Conservation (phyloP, 2,329 filamentous ascomycete genomes). For the Ploettnerulaceae sp. region DNA sequence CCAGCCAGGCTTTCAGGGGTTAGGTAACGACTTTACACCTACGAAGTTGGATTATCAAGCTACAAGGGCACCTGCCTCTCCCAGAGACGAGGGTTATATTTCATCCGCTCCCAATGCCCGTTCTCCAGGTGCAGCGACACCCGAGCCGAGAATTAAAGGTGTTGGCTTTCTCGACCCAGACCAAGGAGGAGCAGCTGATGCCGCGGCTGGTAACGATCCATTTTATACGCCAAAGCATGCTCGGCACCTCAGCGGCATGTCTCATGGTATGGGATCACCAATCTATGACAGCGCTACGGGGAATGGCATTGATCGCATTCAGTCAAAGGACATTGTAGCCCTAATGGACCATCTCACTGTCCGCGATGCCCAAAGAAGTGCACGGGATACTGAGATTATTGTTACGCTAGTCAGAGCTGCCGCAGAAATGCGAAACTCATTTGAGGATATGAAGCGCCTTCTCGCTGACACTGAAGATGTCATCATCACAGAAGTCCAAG, state of each 20-base stretch:
- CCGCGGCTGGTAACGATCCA: slow-evolving; percentile 52
- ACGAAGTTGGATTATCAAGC: slow-evolving; percentile 27
- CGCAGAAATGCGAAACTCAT: slow-evolving; percentile 93
- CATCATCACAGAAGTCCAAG: slow-evolving; percentile 81
- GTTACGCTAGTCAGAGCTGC: slow-evolving; percentile 91
- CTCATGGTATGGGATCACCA: slow-evolving; percentile 83
- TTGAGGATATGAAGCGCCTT: slow-evolving; percentile 90
- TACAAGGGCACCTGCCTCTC: slow-evolving; percentile 53
- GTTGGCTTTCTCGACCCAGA: slow-evolving; percentile 49
- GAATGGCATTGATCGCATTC: slow-evolving; percentile 81
- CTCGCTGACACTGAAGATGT: slow-evolving; percentile 86
- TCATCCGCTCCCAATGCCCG: slow-evolving; percentile 61
- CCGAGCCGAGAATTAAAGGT: slow-evolving; percentile 41
- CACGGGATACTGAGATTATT: slow-evolving; percentile 91
- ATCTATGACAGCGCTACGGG: slow-evolving; percentile 88
- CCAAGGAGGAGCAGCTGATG: slow-evolving; percentile 46
- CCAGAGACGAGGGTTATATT: slow-evolving; percentile 87
- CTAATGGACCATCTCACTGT: slow-evolving; percentile 99
- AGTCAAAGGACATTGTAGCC: slow-evolving; percentile 94
- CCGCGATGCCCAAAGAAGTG: slow-evolving; percentile 91
- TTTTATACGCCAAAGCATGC: slow-evolving; percentile 57
- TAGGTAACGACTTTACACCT: slow-evolving; percentile 39
- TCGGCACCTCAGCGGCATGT: slow-evolving; percentile 80
- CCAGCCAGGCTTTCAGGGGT: slow-evolving; percentile 33
- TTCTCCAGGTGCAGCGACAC: slow-evolving; percentile 43